Conservation (phyloP, 1,284 basidiomycete species). For the Ustilago nuda region DNA sequence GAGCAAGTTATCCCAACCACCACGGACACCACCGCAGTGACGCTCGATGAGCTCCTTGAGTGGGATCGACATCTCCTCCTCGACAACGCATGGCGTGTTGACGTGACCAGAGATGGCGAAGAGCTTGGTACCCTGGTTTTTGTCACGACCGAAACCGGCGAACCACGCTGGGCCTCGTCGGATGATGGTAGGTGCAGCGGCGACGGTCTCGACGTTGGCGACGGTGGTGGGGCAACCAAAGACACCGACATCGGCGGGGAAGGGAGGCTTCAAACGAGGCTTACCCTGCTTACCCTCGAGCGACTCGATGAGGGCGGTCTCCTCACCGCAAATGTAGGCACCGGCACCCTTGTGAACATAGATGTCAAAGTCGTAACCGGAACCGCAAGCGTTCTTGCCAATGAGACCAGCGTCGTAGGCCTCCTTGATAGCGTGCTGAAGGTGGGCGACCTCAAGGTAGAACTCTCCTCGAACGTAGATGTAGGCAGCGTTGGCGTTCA, state of each 20-base stretch:
- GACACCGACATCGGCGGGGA: constrained; percentile 96
- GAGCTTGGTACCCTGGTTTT: constrained; percentile 95
- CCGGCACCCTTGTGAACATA: constrained; percentile 97
- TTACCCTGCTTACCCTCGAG: constrained; percentile 98
- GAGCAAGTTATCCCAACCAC: constrained; percentile 95
- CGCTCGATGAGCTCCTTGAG: constrained; percentile 93
- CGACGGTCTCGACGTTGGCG: constrained; percentile 97
- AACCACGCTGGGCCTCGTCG: constrained; percentile 93
- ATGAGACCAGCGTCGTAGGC: constrained; percentile 92
- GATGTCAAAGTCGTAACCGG: constrained; percentile 93
- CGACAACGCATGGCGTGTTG: constrained; percentile 96
- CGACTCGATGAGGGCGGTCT: constrained; percentile 96
- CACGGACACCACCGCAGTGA: constrained; percentile 92
- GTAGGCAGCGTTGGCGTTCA: constrained; percentile 98
- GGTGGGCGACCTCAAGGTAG: constrained; percentile 90
- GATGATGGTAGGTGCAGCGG: constrained; percentile 96
- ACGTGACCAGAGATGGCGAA: constrained; percentile 97
- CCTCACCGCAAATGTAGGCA: constrained; percentile 98
- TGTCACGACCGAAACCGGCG: constrained; percentile 87
- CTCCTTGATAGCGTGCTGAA: constrained; percentile 94
- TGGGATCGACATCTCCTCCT: constrained; percentile 99
- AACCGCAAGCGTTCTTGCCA: constrained; percentile 91
- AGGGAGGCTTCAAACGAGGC: constrained; percentile 97
- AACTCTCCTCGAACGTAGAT: constrained; percentile 99
- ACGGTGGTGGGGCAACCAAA: constrained; percentile 98